Evolutionary conservation across 1,284 basidiomycete species (phyloP).

Genomic region (Cystobasidiaceae sp.): DNA sequence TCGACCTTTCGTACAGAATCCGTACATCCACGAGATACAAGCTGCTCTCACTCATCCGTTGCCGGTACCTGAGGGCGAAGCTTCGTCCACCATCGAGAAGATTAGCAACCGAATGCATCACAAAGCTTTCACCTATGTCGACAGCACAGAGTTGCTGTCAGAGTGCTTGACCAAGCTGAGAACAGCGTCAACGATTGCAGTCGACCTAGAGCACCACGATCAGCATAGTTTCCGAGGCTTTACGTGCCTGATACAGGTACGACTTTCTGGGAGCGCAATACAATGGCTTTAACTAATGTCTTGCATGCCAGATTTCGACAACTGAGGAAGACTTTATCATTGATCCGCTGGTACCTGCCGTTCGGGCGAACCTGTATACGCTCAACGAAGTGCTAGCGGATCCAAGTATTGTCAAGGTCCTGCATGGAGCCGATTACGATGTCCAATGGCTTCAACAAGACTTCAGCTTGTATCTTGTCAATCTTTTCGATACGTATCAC

Average conservation of each 20-base stretch:
- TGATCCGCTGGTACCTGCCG: slow-evolving; percentile 61
- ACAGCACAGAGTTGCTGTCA: slow-evolving; percentile 57
- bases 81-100: slow-evolving; percentile 46
- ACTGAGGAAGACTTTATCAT: slow-evolving; percentile 79
- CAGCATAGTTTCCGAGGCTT: slow-evolving; percentile 80
- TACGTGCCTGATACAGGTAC: slow-evolving; percentile 79
- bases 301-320: slow-evolving; percentile 58
- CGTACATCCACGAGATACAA: slow-evolving; percentile 31
- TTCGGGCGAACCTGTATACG: slow-evolving; percentile 69
- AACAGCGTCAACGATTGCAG: slow-evolving; percentile 69
- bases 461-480: slow-evolving; percentile 87
- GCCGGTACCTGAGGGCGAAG: slow-evolving; percentile 37
- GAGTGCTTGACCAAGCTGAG: slow-evolving; percentile 63
- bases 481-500: slow-evolving; percentile 93
- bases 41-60: slow-evolving; percentile 32
- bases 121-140: slow-evolving; percentile 70
- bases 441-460: slow-evolving; percentile 95
- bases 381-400: slow-evolving; percentile 68
- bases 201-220: slow-evolving; percentile 91
- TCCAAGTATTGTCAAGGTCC: slow-evolving; percentile 77
- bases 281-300: background rate
- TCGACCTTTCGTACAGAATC: slow-evolving; percentile 6
- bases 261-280: background rate
- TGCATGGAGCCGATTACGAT: slow-evolving; percentile 95
- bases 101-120: slow-evolving; percentile 51